Evolutionary conservation across 805 yeast species (phyloP).

Genomic region (Candida argentea): DNA sequence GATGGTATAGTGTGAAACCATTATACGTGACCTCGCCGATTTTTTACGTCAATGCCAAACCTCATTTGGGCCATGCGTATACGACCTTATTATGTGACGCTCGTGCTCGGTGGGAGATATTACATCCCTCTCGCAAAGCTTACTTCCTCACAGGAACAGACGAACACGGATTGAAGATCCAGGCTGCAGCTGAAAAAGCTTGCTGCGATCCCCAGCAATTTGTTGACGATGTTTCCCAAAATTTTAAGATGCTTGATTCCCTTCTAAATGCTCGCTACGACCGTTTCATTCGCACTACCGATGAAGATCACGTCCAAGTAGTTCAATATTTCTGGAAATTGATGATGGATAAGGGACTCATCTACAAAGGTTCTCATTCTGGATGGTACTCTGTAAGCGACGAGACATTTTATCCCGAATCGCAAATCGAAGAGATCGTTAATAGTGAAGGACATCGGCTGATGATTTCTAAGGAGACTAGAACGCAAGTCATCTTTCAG

Average conservation of each 20-base stretch:
- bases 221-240: constrained; percentile 58
- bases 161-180: constrained; percentile 93
- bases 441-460: constrained; percentile 18
- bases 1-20: constrained; percentile 10
- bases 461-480: constrained; percentile 55
- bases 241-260: constrained; percentile 57
- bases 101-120: constrained; percentile 58
- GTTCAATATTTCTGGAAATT: constrained; percentile 63
- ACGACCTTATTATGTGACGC: constrained; percentile 81
- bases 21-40: constrained; percentile 80
- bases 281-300: constrained; percentile 87
- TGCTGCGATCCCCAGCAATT: constrained; percentile 48
- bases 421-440: constrained; percentile 44
- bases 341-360: constrained; percentile 49
- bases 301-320: constrained; percentile 58
- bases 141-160: constrained; percentile 87
- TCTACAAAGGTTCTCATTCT: constrained; percentile 72
- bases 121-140: constrained; percentile 23
- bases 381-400: constrained; percentile 97
- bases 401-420: constrained; percentile 85
- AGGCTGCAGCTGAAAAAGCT: constrained; percentile 59
- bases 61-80: constrained; percentile 90
- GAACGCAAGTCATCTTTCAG: constrained; percentile 64
- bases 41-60: constrained; percentile 89
- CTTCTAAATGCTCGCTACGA: constrained; percentile 49